A percentile compares a stretch with the other conserved stretches of the same genome.
phyloP scores from a whole-genome alignment of 306 rosid genomes.

The Malus asiatica region DNA sequence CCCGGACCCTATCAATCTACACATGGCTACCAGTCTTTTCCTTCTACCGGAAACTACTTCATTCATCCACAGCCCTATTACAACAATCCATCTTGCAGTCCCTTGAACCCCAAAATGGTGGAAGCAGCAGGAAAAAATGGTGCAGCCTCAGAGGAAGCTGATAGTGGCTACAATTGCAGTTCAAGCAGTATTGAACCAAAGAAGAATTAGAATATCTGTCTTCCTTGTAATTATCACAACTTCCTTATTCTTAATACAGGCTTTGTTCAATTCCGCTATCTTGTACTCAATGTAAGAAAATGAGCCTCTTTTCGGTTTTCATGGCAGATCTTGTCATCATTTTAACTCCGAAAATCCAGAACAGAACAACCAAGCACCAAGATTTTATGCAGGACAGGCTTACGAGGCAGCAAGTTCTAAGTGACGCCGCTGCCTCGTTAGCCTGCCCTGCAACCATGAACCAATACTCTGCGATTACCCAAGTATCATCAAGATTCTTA shows the following conservation, averaged over 20 bases:
- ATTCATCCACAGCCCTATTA: conserved; percentile 49
- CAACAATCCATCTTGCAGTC: conserved; percentile 22
- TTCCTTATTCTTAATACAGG: not conserved
- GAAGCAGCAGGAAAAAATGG: conserved; percentile 37
- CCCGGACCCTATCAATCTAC: conserved; percentile 42
- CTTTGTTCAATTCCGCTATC: too few relatives aligned
- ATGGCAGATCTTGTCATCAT: too few relatives aligned
- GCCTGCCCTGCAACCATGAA: too few relatives aligned
- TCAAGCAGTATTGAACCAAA: conserved; percentile 35
- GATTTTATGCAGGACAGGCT: too few relatives aligned
- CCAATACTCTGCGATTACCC: not conserved
- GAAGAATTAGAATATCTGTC: conserved; percentile 11
- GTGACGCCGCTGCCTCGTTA: too few relatives aligned
- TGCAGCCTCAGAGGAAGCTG: conserved; percentile 25
- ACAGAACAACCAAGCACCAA: too few relatives aligned
- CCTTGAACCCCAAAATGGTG: conserved; percentile 24
- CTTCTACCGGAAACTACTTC: conserved; percentile 43
- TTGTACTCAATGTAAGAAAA: too few relatives aligned
- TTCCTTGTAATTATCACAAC: not conserved
- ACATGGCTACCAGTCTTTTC: conserved; percentile 49
- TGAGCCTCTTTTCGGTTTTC: too few relatives aligned
- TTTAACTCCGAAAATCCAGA: too few relatives aligned
- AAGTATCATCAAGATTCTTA: not conserved
- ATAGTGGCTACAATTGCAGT: conserved; percentile 40
- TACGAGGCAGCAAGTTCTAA: too few relatives aligned